phyloP scores from a whole-genome alignment of 352 stramenopile genomes.

The Globisporangium uncinulatum region DNA sequence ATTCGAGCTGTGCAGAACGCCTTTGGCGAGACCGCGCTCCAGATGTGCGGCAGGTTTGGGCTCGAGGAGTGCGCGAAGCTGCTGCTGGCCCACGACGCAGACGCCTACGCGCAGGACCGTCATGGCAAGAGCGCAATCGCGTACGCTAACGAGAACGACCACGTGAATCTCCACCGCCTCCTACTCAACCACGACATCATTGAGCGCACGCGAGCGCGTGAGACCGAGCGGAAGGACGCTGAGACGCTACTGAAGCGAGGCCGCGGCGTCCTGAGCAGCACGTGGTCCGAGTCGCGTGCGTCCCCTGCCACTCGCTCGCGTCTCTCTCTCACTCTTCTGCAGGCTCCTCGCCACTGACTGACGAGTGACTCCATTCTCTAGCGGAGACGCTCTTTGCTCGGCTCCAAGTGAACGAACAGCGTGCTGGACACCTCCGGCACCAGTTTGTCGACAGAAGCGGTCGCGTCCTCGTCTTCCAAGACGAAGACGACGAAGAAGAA shows the following conservation, averaged over 20 bases:
- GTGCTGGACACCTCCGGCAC: slow-evolving; percentile 43
- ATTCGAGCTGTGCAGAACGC: slow-evolving; percentile 31
- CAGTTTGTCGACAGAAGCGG: slow-evolving; percentile 53
- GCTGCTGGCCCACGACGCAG: slow-evolving; percentile 34
- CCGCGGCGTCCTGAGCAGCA: slow-evolving; percentile 34
- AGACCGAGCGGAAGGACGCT: slow-evolving; percentile 21
- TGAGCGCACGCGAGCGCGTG: slow-evolving; percentile 26
- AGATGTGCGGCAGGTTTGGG: slow-evolving; percentile 44
- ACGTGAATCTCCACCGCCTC: slow-evolving; percentile 29
- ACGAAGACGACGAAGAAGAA: slow-evolving; percentile 18
- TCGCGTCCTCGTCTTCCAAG: slow-evolving; percentile 41
- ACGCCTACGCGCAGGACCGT: slow-evolving; percentile 28
- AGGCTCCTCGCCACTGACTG: background rate
- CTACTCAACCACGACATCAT: slow-evolving; percentile 41
- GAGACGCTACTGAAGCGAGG: slow-evolving; percentile 28
- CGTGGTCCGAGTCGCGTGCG: slow-evolving; percentile 52
- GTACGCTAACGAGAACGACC: slow-evolving; percentile 29
- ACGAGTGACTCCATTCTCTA: slow-evolving; percentile 8
- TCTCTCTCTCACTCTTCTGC: background rate
- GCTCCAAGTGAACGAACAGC: slow-evolving; percentile 41
- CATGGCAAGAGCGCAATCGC: slow-evolving; percentile 31
- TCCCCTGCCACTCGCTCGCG: background rate
- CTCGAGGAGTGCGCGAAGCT: slow-evolving; percentile 51
- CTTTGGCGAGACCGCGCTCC: slow-evolving; percentile 55
- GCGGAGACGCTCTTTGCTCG: slow-evolving; percentile 38